Base-by-base conservation (phyloP, 2,329 filamentous ascomycete species). In the Fonsecaea pedrosoi region DNA sequence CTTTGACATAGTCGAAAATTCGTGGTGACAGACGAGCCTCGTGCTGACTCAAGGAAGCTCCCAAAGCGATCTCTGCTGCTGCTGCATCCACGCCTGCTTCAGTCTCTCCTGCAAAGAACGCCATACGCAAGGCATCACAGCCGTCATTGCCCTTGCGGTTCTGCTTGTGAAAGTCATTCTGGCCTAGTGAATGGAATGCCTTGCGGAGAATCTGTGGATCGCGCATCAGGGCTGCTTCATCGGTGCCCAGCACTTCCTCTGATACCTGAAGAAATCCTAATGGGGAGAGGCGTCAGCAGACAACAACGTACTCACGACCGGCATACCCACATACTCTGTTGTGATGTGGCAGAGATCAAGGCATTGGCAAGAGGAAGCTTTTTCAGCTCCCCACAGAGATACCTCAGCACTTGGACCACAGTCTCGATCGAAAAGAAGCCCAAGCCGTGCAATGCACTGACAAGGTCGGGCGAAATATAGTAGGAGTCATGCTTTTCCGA, bases 21-120 rank as follows among this genome's bases (percentile, higher is more conserved):
- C 25, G 40, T 12, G 30, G 32, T 34, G 37, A 54, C 4, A 57
- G 34, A 30, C 59, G 59, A 34, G 38, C n/a, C 40, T 18, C 38
- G 7, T 18, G 15, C 18, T 12, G 59, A 35, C n/a, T 35, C 37
- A 25, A 8, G 5, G 55, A 30, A 5, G 15, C n/a, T 15, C 48
- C 48, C 7, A 54, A 38, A 35, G 66, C 34, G 8, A 62, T 45
- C 37, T 70, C 63, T n/a, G 64, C 59, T 4, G 64, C 42, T 1
- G 63, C 67, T 12, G 62, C 38, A 8, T 67, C 63, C n/a, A 71
- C 55, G 5, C 40, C 65, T 10, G 69, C 69, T 3, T 68, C 67
- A 21, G 37, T 35, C 9, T 70, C 65, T 48, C 68, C 63, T 18
- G 64, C 62, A 6, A 62, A 38, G 34, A 64, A 61, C 6, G 64